Percentiles rank a stretch among this genome's conserved stretches.
phyloP scores from a whole-genome alignment of 805 yeast species.

The Pichia phayaonensis region DNA sequence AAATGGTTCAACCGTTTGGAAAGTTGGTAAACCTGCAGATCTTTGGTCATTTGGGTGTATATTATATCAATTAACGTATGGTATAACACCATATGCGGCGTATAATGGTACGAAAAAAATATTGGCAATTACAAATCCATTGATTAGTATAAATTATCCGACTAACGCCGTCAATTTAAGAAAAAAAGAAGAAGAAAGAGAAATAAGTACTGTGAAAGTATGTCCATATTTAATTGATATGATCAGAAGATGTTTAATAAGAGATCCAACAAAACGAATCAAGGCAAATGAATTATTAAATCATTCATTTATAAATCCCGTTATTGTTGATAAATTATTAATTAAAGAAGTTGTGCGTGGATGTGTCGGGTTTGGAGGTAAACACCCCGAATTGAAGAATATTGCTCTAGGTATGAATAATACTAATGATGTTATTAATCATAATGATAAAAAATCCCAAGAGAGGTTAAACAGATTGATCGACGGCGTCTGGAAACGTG shows the following conservation, averaged over 20 bases:
- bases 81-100: slow-evolving; percentile 81
- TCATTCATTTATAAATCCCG: slow-evolving; percentile 67
- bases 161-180: slow-evolving; percentile 23
- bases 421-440: neutral
- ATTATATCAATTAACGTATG: slow-evolving; percentile 90
- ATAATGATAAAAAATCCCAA: slow-evolving; percentile 1
- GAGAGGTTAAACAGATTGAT: slow-evolving; percentile 27
- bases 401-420: slow-evolving; percentile 2
- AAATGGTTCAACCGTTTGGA: slow-evolving; percentile 39
- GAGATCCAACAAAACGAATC: slow-evolving; percentile 64
- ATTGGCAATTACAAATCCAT: slow-evolving; percentile 81
- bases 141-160: slow-evolving; percentile 62
- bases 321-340: slow-evolving; percentile 58
- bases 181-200: slow-evolving; percentile 1
- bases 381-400: slow-evolving; percentile 23
- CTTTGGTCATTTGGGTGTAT: slow-evolving; percentile 98
- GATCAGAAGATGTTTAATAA: slow-evolving; percentile 60
- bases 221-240: slow-evolving; percentile 47
- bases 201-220: slow-evolving; percentile 11
- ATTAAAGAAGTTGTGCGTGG: slow-evolving; percentile 64
- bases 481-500: slow-evolving; percentile 50
- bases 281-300: slow-evolving; percentile 53
- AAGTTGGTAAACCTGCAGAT: slow-evolving; percentile 91
- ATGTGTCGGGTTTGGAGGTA: slow-evolving; percentile 68
- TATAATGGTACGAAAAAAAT: slow-evolving; percentile 71